Base-by-base conservation (phyloP, 1,284 basidiomycete species). In the Cerrena zonata region DNA sequence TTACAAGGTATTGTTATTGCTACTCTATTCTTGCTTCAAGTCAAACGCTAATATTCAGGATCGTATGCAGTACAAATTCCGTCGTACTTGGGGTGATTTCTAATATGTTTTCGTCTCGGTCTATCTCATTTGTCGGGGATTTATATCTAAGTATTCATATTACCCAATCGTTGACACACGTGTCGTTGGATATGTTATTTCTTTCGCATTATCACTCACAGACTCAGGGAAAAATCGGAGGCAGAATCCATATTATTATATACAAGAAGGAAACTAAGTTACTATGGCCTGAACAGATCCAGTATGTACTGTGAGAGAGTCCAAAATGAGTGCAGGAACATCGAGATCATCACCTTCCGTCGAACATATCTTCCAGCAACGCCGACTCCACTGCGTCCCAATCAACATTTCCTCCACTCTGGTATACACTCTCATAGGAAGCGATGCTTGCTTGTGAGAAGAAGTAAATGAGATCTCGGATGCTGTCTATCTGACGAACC, bases 391-490 rank as follows among this genome's bases (percentile, higher is more conserved):
- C 84, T 5, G 81, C 82, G 23, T 84, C 84, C 91, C 89, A 94
- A 64, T 97, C 93, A 15, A 96, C 74, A 49, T 77, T 81, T 0
- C 87, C 86, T 21, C 76, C 78, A 54, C 85, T 86, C 2, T 80
- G 79, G 67, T 95, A 96, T 41, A 94, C 79, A 52, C 86, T 88
- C 69, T 96, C 93, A 62, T 94, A 97, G 12, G 88, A 87, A 5
- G 86, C 77, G 46, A 94, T 84, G 67, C 92, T 94, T 45, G 92
- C 84, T 53, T 85, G 80, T 1, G 90, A 85, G 68, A 96, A 94
- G 75, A 97, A 97, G 0, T 86, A 79, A 23, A 84, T 77, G 22
- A 97, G 72, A 57, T 95, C 89, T 19, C 82, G 78, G 41, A 96
- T 80, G 52, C 87, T 90, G 53, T 86, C 80, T 50, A 96, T 86